Conservation (phyloP, 2,329 filamentous ascomycete genomes). For the Claviceps pusilla region DNA sequence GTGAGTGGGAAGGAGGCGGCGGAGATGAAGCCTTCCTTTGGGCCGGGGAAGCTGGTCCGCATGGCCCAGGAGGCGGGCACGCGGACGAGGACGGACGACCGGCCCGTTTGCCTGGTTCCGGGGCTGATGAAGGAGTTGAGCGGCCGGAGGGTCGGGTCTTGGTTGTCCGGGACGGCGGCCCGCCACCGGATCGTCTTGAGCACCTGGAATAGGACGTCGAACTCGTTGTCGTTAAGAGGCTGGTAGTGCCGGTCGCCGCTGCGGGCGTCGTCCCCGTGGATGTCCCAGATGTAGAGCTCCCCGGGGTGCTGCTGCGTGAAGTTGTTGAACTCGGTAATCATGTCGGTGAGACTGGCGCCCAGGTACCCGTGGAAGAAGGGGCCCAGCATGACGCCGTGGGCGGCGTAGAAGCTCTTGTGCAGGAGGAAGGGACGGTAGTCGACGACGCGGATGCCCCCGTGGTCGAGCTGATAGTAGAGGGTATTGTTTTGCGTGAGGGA, state of each 20-base stretch:
- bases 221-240: conserved; percentile 1
- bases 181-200: conserved; percentile 12
- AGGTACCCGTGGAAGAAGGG: conserved; percentile 11
- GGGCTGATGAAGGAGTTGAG: conserved; percentile 14
- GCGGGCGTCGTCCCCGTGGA: conserved; percentile 9
- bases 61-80: conserved; percentile 11
- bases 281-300: conserved; percentile 20
- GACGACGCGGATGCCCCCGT: conserved; percentile 17
- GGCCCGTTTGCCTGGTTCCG: not conserved
- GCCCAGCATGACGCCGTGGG: conserved; percentile 9
- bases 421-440: conserved; percentile 13
- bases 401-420: conserved; percentile 6
- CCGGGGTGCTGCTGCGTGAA: conserved; percentile 17
- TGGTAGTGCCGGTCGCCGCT: not conserved
- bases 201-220: conserved; percentile 8
- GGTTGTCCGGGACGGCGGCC: conserved; percentile 7
- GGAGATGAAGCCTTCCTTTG: conserved; percentile 15
- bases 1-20: conserved; percentile 12
- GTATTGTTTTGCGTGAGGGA: conserved; percentile 12
- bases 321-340: conserved; percentile 15
- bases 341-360: conserved; percentile 13
- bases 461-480: conserved; percentile 13
- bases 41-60: conserved; percentile 11
- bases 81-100: conserved; percentile 16
- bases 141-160: conserved; percentile 13